Percentiles rank a stretch among this genome's conserved stretches.
phyloP scores from a whole-genome alignment of 2,329 filamentous ascomycete genomes.

The Teratosphaeria zuluensis region DNA sequence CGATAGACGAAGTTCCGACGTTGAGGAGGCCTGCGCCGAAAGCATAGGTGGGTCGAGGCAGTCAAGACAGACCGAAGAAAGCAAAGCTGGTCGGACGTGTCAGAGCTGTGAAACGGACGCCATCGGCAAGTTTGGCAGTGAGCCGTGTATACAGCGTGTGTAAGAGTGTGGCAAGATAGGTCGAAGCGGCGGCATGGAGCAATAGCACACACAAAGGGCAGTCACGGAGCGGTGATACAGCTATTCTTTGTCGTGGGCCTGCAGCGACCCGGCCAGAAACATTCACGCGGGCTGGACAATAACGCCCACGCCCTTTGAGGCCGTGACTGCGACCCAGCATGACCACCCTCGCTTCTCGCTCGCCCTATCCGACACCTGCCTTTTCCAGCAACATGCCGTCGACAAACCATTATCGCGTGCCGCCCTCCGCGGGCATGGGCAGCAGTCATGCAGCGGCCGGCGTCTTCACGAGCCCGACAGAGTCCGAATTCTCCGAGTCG shows the following conservation, averaged over 20 bases:
- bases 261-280: not conserved
- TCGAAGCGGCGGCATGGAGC: not conserved
- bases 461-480: slow-evolving; percentile 70
- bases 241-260: not conserved
- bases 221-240: not conserved
- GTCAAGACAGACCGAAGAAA: not conserved
- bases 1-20: not conserved
- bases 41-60: not conserved
- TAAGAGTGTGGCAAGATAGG: not conserved
- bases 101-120: not conserved
- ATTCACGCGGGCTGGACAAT: not conserved
- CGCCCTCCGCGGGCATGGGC: slow-evolving; percentile 8
- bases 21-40: not conserved
- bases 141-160: not conserved
- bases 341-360: slow-evolving; percentile 72
- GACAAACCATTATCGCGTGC: slow-evolving; percentile 15
- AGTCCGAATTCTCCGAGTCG: slow-evolving; percentile 80
- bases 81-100: not conserved
- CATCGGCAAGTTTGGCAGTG: not conserved
- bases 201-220: not conserved
- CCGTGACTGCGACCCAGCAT: slow-evolving; percentile 34
- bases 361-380: slow-evolving; percentile 52
- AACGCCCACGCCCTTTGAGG: not conserved
- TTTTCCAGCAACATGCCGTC: slow-evolving; percentile 15
- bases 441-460: slow-evolving; percentile 33